Percentiles rank a stretch among this genome's conserved stretches.
Evolutionary conservation across 2,329 filamentous ascomycete genomes (phyloP).

Genomic region (Verticillium isaacii): DNA sequence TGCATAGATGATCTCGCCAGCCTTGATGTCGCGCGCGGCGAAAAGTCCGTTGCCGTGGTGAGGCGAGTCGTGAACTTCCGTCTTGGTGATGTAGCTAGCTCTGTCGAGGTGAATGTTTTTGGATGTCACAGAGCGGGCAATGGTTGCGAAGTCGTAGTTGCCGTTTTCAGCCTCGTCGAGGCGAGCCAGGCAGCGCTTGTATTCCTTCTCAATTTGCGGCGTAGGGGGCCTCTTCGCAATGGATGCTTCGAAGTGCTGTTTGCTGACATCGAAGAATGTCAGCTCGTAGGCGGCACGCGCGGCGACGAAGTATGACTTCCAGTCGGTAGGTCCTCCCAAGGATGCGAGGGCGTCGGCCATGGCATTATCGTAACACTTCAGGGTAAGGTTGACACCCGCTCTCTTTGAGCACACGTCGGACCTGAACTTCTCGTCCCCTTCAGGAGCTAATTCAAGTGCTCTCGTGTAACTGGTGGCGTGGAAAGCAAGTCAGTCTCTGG

Average conservation of each 20-base stretch:
- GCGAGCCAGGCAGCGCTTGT: constrained; percentile 10
- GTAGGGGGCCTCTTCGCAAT: constrained; percentile 15
- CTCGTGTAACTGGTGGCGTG: constrained; percentile 23
- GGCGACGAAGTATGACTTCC: constrained; percentile 27
- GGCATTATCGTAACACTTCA: constrained; percentile 26
- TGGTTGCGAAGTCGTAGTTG: constrained; percentile 10
- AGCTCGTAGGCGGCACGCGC: constrained; percentile 28
- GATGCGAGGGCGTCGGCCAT: constrained; percentile 26
- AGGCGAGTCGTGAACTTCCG: constrained; percentile 22
- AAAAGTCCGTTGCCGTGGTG: constrained; percentile 37
- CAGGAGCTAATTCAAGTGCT: constrained; percentile 19
- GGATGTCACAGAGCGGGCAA: constrained; percentile 9
- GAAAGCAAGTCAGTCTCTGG: background rate
- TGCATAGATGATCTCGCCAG: constrained; percentile 34
- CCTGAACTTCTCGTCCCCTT: constrained; percentile 13
- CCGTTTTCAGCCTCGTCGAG: constrained; percentile 11
- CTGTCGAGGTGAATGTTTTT: constrained; percentile 13
- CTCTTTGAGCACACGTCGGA: constrained; percentile 22
- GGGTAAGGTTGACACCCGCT: constrained; percentile 23
- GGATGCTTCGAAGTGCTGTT: constrained; percentile 18
- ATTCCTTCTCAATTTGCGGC: constrained; percentile 13
- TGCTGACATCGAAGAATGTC: constrained; percentile 19
- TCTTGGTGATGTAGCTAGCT: constrained; percentile 28
- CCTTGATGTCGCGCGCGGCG: constrained; percentile 26
- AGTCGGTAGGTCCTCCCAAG: constrained; percentile 17